Evolutionary conservation across 352 stramenopile species (phyloP).

Genomic region (Pythium folliculosum): DNA sequence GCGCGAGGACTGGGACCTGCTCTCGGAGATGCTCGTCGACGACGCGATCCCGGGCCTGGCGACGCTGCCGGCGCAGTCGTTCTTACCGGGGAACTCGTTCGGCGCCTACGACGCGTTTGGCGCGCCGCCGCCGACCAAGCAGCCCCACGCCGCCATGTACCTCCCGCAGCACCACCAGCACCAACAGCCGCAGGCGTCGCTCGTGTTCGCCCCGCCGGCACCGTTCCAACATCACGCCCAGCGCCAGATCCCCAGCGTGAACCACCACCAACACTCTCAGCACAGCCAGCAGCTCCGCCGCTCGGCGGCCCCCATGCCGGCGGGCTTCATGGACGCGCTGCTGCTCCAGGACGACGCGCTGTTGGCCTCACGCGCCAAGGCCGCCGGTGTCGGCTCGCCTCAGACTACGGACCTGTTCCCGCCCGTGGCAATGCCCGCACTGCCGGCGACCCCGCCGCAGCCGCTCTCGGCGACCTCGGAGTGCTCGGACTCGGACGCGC

Average conservation of each 20-base stretch:
- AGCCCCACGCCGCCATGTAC: constrained; percentile 2
- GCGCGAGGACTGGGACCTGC: constrained; percentile 50
- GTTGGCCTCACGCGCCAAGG: constrained; percentile 10
- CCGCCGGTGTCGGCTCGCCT: constrained; percentile 23
- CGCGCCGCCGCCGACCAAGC: constrained; percentile 11
- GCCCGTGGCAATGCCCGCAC: background rate
- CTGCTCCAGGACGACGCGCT: constrained; percentile 25
- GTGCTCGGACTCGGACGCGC: constrained; percentile 1
- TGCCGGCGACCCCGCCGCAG: background rate
- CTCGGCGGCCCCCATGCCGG: constrained; percentile 1
- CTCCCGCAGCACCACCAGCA: constrained; percentile 13
- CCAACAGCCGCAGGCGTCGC: background rate
- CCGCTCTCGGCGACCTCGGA: background rate
- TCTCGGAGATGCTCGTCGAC: constrained; percentile 58
- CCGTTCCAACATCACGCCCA: background rate
- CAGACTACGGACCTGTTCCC: constrained; percentile 28
- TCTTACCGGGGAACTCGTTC: background rate
- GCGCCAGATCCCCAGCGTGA: background rate
- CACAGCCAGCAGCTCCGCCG: constrained; percentile 10
- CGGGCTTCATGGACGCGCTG: constrained; percentile 25
- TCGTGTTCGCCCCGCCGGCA: background rate
- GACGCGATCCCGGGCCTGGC: constrained; percentile 35
- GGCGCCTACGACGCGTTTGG: constrained; percentile 16
- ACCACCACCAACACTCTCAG: background rate
- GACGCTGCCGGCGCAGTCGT: constrained; percentile 11